phyloP scores from a whole-genome alignment of 331 rosid genomes.

The Spiraea crenata region DNA sequence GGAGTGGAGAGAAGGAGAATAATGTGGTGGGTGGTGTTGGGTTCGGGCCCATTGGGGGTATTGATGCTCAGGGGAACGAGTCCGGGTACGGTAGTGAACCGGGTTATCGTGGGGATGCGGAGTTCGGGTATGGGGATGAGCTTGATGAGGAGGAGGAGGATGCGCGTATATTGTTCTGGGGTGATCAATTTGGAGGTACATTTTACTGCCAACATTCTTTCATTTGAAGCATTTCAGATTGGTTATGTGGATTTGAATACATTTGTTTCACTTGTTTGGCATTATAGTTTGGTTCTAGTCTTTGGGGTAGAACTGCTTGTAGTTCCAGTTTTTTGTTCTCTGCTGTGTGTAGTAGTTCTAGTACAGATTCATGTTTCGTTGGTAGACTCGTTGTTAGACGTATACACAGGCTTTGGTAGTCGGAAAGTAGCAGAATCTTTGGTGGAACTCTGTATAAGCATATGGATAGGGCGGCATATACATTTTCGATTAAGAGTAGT shows the following conservation, averaged over 20 bases:
- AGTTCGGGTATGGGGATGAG: slow-evolving; percentile 95
- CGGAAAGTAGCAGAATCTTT: neutral
- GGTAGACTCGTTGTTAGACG: too few relatives aligned
- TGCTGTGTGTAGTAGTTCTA: slow-evolving; percentile 5
- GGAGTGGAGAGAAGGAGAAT: slow-evolving; percentile 70
- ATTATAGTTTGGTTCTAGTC: neutral
- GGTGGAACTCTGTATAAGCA: neutral
- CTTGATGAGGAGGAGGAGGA: slow-evolving; percentile 95
- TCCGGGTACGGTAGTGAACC: slow-evolving; percentile 98
- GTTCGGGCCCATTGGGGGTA: slow-evolving; percentile 60
- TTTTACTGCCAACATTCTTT: neutral
- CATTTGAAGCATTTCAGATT: slow-evolving; percentile 6
- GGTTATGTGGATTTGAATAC: neutral
- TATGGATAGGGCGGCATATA: neutral
- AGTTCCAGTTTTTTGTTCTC: neutral
- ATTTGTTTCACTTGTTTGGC: too few relatives aligned
- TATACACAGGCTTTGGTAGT: neutral
- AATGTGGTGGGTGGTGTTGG: slow-evolving; percentile 57
- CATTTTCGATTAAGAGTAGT: neutral
- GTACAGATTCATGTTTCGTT: neutral
- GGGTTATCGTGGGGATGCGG: slow-evolving; percentile 95
- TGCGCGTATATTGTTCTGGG: slow-evolving; percentile 71
- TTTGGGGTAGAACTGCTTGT: neutral
- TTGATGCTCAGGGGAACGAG: slow-evolving; percentile 72
- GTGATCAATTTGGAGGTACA: slow-evolving; percentile 65